phyloP scores from a whole-genome alignment of 352 stramenopile genomes.

The Pythium oligandrum region DNA sequence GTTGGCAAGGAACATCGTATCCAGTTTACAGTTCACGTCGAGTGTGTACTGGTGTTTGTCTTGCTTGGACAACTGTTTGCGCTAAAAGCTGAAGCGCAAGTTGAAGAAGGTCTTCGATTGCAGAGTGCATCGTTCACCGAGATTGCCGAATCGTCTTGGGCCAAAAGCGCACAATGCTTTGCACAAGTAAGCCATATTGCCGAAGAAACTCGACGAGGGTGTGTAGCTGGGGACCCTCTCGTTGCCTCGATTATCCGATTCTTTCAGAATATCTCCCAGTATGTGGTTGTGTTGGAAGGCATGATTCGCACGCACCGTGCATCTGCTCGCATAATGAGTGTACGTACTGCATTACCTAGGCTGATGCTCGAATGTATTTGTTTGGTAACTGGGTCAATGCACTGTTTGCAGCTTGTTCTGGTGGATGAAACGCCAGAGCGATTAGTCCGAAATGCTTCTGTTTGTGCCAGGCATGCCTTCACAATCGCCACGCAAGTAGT shows the following conservation, averaged over 20 bases:
- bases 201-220: background rate
- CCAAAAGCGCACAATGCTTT: conserved; percentile 8
- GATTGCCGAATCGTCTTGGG: conserved; percentile 11
- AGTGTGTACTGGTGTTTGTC: conserved; percentile 27
- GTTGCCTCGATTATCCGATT: conserved; percentile 14
- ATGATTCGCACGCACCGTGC: conserved; percentile 12
- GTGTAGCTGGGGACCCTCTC: conserved; percentile 7
- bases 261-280: conserved; percentile 5
- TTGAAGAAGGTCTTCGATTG: conserved; percentile 8
- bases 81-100: conserved; percentile 17
- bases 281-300: conserved; percentile 14
- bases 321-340: conserved; percentile 7
- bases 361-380: background rate
- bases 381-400: background rate
- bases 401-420: conserved; percentile 26
- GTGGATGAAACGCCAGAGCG: conserved; percentile 33
- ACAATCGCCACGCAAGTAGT: conserved; percentile 14
- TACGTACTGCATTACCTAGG: background rate
- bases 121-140: conserved; percentile 11
- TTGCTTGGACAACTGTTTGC: conserved; percentile 32
- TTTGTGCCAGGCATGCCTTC: conserved; percentile 32
- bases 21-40: conserved; percentile 13
- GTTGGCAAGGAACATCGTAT: conserved; percentile 21
- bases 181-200: background rate
- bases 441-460: conserved; percentile 27